Evolutionary conservation across 257 asterid species (phyloP), one percentile per base, ranked within the genome.

Genomic region (Plectranthus barbatus): DNA sequence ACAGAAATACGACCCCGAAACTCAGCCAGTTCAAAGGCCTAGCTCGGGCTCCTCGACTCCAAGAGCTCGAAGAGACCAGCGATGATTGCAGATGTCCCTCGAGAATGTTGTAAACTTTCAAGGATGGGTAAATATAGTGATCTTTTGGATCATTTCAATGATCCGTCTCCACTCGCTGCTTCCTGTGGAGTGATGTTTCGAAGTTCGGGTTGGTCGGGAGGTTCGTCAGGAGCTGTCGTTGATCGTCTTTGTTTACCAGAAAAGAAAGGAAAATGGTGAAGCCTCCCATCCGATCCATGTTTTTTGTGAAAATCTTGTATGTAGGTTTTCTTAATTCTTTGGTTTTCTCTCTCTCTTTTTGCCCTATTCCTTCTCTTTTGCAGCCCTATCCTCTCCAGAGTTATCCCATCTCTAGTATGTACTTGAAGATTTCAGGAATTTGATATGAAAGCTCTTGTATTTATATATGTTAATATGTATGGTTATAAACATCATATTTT

Each of bases 11-110:
- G 78, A 77, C 66, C 80, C 72, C 1, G 83, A 76, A 36, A 70
- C 77, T 12, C 83, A 69, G 62, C 80, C 88, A 1, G 68, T 60
- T 41, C 83, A 80, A 55, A 70, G 81, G 72, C 67, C 69, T 3
- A 77, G 69, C 44, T 80, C 85, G 0, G 85, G 78, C 39, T 46
- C 75, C 14, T 76, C 82, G 17, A 82, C 93, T 45, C 85, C 86
- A 29, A 80, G 89, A 69, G 53, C 74, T 58, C 76, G 82, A 72
- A 72, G 79, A 79, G 67, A 76, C 13, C 70, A 54, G 17, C 60
- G 77, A 41, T 46, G 55, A 42, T 9, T 13, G 1, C 8, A n/a
- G 21, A 17, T 31, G 12, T 5, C 26, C 17, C 6, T 8, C 41
- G 62, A 54, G 66, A 40, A 56, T 44, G 64, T 58, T 31, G 3